Evolutionary conservation across 1,284 basidiomycete species (phyloP).

Genomic region (Agaricales sp.): DNA sequence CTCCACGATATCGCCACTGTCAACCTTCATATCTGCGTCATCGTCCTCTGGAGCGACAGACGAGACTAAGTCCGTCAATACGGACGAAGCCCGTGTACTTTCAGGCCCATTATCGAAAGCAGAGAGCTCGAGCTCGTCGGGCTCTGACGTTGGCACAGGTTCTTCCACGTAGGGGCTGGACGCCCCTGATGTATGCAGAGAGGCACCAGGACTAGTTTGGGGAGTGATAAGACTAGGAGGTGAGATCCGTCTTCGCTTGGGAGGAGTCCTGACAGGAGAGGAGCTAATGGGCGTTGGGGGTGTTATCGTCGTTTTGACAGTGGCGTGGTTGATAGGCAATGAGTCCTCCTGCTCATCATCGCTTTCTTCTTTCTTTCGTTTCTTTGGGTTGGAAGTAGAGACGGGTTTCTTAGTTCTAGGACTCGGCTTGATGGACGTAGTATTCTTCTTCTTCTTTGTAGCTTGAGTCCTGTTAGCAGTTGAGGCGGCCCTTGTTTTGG

Average conservation of each 20-base stretch:
- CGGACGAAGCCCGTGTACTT: background rate
- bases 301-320: background rate
- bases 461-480: background rate
- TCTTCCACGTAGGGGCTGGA: background rate
- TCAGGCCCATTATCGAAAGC: background rate
- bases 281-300: background rate
- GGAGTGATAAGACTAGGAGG: background rate
- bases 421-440: background rate
- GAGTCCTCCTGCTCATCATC: background rate
- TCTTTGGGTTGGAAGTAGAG: background rate
- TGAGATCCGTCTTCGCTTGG: background rate
- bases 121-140: background rate
- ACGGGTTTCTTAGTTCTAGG: no score
- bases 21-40: background rate
- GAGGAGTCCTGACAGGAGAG: background rate
- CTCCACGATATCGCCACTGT: background rate
- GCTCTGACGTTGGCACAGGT: background rate
- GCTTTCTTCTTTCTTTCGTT: slow-evolving; percentile 1
- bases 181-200: background rate
- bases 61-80: background rate
- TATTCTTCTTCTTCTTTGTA: background rate
- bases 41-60: background rate
- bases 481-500: background rate
- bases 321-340: background rate
- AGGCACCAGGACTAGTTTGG: background rate